A percentile compares a stretch with the other conserved stretches of the same genome.
These are phyloP conservation scores for Solanum commersonii DNA, from an alignment of 257 asterid species.

Conservation along the genomic window DNA sequence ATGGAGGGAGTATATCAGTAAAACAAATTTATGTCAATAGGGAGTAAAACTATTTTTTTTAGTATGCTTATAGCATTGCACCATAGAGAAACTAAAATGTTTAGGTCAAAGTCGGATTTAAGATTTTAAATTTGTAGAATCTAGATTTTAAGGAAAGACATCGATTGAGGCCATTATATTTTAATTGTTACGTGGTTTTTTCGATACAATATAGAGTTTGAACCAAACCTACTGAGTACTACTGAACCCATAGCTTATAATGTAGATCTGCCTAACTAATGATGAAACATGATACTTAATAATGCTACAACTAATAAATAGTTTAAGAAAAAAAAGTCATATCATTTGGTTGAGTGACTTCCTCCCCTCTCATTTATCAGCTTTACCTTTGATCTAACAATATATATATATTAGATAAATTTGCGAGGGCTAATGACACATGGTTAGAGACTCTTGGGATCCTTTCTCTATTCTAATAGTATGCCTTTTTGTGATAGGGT, in stretches of 20 bases:
- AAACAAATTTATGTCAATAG: background rate
- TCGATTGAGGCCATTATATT: background rate
- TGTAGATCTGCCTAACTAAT: background rate
- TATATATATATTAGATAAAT: background rate
- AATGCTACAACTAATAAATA: background rate
- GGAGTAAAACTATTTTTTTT: background rate
- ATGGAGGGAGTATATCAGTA: background rate
- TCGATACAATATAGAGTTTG: background rate
- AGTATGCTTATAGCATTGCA: background rate
- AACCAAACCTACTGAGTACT: background rate
- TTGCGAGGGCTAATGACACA: background rate
- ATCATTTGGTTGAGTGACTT: background rate
- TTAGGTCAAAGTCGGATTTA: background rate
- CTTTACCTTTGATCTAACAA: background rate
- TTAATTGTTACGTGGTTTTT: background rate
- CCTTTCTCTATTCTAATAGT: background rate
- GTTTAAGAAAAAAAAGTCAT: background rate
- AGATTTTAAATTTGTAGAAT: background rate
- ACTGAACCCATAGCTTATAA: background rate
- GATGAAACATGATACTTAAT: background rate
- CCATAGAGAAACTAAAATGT: background rate
- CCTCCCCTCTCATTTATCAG: background rate
- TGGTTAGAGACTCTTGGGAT: background rate
- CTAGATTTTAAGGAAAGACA: background rate
- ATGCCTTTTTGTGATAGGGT: background rate